A percentile compares a stretch with the other conserved stretches of the same genome.
These are phyloP conservation scores for Magnolia changhungtana DNA, from an alignment of 164 flowering plant genomes.

Conservation along the genomic window DNA sequence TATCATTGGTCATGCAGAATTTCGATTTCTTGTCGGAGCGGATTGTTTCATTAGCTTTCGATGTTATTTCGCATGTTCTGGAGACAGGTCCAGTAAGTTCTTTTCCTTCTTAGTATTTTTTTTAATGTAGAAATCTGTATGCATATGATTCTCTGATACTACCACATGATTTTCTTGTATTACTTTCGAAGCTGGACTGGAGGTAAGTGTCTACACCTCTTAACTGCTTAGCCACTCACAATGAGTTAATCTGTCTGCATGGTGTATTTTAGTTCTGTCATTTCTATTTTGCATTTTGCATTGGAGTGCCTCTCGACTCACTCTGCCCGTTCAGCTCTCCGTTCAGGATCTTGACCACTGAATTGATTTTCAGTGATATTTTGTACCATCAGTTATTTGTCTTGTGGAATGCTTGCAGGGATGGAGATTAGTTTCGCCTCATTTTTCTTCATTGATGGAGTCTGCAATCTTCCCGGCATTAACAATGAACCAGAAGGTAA, in stretches of 20 bases:
- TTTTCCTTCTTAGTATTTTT: slow-evolving; percentile 1
- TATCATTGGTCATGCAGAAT: slow-evolving; percentile 37
- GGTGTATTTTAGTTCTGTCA: neutral
- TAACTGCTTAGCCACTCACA: neutral
- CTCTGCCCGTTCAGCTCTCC: neutral
- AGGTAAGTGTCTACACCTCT: neutral
- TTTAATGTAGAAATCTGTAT: neutral
- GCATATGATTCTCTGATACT: neutral
- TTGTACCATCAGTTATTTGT: neutral
- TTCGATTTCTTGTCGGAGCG: slow-evolving; percentile 61
- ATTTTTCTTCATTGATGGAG: slow-evolving; percentile 57
- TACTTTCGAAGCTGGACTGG: neutral
- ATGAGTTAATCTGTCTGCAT: neutral
- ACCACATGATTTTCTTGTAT: neutral
- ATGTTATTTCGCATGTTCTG: slow-evolving; percentile 65
- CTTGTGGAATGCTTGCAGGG: slow-evolving; percentile 46
- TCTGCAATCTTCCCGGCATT: slow-evolving; percentile 72
- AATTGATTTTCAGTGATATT: neutral
- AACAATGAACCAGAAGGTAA: slow-evolving; percentile 67
- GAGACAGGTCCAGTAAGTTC: slow-evolving; percentile 78
- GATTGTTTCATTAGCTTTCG: slow-evolving; percentile 63
- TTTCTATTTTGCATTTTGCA: neutral
- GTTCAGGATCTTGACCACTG: slow-evolving; percentile 1
- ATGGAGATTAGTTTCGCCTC: slow-evolving; percentile 78
- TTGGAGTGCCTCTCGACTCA: neutral